phyloP scores from a whole-genome alignment of 768 basidiomycete species.

The Hygrophoropsis aurantiaca region DNA sequence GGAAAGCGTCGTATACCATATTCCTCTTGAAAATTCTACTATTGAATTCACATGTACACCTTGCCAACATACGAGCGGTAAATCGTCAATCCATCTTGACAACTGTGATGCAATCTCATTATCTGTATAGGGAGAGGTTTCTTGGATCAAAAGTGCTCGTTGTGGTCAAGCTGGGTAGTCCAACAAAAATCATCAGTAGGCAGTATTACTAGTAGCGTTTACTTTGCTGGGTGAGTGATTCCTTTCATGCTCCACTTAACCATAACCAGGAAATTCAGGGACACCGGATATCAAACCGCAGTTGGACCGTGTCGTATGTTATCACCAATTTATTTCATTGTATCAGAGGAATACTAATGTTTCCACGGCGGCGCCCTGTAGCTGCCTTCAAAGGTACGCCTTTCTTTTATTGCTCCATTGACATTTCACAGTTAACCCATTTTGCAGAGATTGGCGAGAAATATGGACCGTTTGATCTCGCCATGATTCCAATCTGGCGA shows the following conservation, averaged over 20 bases:
- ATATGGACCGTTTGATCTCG: constrained; percentile 40
- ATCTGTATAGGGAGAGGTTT: constrained; percentile 31
- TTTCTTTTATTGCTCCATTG: not conserved
- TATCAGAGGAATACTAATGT: not conserved
- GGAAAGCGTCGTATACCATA: constrained; percentile 26
- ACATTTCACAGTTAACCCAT: too few relatives aligned
- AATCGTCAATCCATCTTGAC: not conserved
- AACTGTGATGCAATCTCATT: not conserved
- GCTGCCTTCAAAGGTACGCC: not conserved
- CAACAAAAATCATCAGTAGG: constrained; percentile 20
- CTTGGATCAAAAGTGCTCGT: constrained; percentile 30
- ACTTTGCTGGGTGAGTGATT: constrained; percentile 27
- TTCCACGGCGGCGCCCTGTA: not conserved
- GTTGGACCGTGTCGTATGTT: constrained; percentile 3
- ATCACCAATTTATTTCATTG: not conserved
- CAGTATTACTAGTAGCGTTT: constrained; percentile 11
- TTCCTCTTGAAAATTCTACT: constrained; percentile 2
- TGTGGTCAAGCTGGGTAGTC: constrained; percentile 44
- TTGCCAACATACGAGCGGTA: constrained; percentile 43
- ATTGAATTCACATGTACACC: constrained; percentile 35
- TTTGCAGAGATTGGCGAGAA: constrained; percentile 41
- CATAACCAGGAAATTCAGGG: not conserved
- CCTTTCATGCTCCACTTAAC: not conserved
- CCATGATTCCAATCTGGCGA: constrained; percentile 45
- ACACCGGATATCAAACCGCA: constrained; percentile 5